Evolutionary conservation across 495 filamentous ascomycete genomes (phyloP), one percentile per base, ranked within the genome.

Genomic region (Xylaria palmicola): DNA sequence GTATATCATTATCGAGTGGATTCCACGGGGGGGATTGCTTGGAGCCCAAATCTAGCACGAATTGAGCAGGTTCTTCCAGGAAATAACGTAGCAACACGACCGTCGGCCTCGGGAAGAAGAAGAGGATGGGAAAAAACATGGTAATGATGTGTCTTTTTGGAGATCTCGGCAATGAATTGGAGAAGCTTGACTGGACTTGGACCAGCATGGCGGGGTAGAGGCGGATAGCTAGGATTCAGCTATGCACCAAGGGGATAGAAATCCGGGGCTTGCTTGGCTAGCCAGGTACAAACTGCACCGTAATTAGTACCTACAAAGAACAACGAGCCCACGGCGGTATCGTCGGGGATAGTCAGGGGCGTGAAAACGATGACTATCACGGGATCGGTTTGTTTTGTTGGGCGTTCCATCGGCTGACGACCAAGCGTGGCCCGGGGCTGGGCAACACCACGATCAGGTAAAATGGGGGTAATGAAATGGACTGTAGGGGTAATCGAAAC

Each of bases 351-450:
- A 39, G 47, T 15, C 44, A 60, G 49, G 37, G 57, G 44, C 2
- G 19, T 60, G 48, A 60, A 60, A 60, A 60, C 43, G 39, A 57
- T 61, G 68, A 63, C 63, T 44, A 69, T 72, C 69, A 72, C 69
- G 69, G 56, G 69, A 61, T 36, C 62, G 27, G 43, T 27, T 59
- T 48, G 60, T 60, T 50, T 71, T 55, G 58, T 51, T 64, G 68
- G 63, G 66, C 66, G 56, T 66, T 66, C 60, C 64, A 71, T 68
- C 66, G 63, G 66, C 65, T 68, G 68, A 70, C 63, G 60, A 68
- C 19, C 36, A 22, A 15, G 36, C 4, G 22, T 24, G 27, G 17
- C 13, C 17, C 27, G 67, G 63, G 62, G 45, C 63, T 59, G 60
- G 66, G 62, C 62, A 49, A 69, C 52, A 56, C 65, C 63, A 57